Conservation (phyloP, 2,329 filamentous ascomycete species). For the Epichloe typhina region DNA sequence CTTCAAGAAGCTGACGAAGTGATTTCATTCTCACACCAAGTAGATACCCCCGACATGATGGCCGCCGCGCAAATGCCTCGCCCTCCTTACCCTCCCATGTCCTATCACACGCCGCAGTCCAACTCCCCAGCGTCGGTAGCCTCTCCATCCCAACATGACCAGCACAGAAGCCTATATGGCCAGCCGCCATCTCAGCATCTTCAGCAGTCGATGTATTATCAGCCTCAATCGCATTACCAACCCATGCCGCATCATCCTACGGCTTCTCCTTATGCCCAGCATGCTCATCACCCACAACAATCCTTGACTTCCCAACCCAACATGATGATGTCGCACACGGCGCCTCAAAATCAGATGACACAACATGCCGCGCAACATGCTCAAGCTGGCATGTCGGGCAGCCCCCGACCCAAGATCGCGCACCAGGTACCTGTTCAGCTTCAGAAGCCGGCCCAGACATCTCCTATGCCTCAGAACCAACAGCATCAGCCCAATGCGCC, state of each 20-base stretch:
- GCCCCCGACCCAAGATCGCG: conserved; percentile 51
- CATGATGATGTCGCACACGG: conserved; percentile 53
- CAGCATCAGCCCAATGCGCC: conserved; percentile 25
- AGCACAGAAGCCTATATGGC: conserved; percentile 76
- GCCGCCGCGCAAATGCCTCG: conserved; percentile 57
- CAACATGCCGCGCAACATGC: conserved; percentile 44
- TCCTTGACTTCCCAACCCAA: conserved; percentile 51
- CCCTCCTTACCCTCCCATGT: conserved; percentile 73
- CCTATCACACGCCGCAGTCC: conserved; percentile 86
- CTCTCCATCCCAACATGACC: conserved; percentile 78
- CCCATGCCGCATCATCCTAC: conserved; percentile 51
- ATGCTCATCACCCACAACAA: conserved; percentile 29
- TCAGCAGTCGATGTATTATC: conserved; percentile 69
- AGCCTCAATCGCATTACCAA: conserved; percentile 46
- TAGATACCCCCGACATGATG: conserved; percentile 53
- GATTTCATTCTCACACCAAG: neutral
- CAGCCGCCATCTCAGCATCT: conserved; percentile 67
- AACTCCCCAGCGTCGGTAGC: conserved; percentile 90
- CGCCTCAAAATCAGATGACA: conserved; percentile 42
- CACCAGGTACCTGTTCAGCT: conserved; percentile 48
- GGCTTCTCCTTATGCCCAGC: conserved; percentile 48
- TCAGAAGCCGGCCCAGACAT: conserved; percentile 36
- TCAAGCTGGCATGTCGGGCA: conserved; percentile 44
- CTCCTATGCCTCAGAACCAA: conserved; percentile 26
- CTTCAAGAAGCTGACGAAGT: neutral